Percentiles rank a stretch among this genome's conserved stretches.
Evolutionary conservation across 1,284 basidiomycete species (phyloP).

Genomic region (Farysia itapuensis): DNA sequence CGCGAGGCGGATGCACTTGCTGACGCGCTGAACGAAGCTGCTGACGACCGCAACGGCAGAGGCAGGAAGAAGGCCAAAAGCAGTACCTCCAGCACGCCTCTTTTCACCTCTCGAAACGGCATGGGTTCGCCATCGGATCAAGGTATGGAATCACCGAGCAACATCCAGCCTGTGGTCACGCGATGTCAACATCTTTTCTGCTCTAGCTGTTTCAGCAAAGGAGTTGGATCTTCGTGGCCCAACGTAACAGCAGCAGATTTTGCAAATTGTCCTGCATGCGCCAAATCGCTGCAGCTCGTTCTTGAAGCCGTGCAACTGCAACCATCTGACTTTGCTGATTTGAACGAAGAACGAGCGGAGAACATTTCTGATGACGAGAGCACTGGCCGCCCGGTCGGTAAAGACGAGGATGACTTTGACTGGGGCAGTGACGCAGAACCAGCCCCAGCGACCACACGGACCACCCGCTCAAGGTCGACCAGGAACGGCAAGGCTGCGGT

Average conservation of each 20-base stretch:
- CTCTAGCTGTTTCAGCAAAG: constrained; percentile 59
- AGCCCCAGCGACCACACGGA: background rate
- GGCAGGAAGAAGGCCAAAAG: constrained; percentile 8
- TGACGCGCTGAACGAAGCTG: constrained; percentile 64
- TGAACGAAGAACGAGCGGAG: constrained; percentile 31
- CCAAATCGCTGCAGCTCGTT: constrained; percentile 49
- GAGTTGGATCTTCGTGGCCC: constrained; percentile 30
- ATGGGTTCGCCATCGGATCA: background rate
- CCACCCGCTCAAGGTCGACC: constrained; percentile 3
- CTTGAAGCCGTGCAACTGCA: constrained; percentile 42
- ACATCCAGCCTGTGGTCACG: constrained; percentile 66
- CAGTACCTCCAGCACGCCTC: background rate
- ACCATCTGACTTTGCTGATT: constrained; percentile 28
- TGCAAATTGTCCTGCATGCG: constrained; percentile 71
- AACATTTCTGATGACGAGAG: background rate
- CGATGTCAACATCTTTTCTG: constrained; percentile 87
- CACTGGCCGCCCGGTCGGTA: background rate
- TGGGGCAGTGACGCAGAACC: constrained; percentile 25
- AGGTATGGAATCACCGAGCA: background rate
- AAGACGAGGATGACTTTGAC: constrained; percentile 21
- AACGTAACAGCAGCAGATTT: constrained; percentile 16
- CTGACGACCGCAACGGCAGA: constrained; percentile 35
- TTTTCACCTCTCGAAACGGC: background rate
- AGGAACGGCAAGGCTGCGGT: background rate
- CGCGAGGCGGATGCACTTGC: constrained; percentile 62